A percentile compares a stretch with the other conserved stretches of the same genome.
Conservation (phyloP, 306 rosid genomes). For the Vigna nakashimae region DNA sequence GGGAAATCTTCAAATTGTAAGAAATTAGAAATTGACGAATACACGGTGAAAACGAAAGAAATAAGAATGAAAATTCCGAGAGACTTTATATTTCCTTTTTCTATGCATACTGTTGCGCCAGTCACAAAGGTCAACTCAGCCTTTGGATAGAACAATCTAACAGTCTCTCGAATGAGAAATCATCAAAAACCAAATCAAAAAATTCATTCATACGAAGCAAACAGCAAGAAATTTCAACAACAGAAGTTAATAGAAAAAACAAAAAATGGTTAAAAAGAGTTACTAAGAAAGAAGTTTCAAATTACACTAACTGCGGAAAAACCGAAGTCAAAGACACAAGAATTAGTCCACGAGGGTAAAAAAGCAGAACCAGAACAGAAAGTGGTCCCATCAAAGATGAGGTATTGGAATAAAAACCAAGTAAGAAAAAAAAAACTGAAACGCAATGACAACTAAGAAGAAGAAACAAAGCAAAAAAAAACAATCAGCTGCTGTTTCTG, state of each 20-base stretch:
- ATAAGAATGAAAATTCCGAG: conserved; percentile 15
- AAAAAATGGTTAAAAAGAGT: not conserved
- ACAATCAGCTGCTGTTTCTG: not conserved
- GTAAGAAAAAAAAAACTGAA: conserved; percentile 2
- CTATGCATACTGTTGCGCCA: not conserved
- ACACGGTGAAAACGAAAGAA: not conserved
- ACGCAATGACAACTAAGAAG: conserved; percentile 6
- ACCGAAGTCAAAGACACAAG: not conserved
- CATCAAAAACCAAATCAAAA: not conserved
- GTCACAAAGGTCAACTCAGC: conserved; percentile 54
- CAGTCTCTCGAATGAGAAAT: not conserved
- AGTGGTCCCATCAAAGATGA: conserved; percentile 25
- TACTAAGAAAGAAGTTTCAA: not conserved
- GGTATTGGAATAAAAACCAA: conserved; percentile 9
- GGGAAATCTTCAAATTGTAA: not conserved
- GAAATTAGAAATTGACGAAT: conserved; percentile 13
- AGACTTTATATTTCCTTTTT: conserved; percentile 5
- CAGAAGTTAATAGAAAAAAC: not conserved
- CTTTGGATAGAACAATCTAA: conserved; percentile 42
- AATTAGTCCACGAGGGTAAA: conserved; percentile 36
- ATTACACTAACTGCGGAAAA: not conserved
- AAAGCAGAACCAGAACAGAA: conserved; percentile 16
- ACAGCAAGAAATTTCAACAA: not conserved
- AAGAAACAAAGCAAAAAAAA: not conserved
- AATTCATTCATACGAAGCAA: conserved; percentile 6